Percentiles rank a stretch among this genome's conserved stretches.
phyloP scores from a whole-genome alignment of 805 yeast species.

The Suhomyces sp. region DNA sequence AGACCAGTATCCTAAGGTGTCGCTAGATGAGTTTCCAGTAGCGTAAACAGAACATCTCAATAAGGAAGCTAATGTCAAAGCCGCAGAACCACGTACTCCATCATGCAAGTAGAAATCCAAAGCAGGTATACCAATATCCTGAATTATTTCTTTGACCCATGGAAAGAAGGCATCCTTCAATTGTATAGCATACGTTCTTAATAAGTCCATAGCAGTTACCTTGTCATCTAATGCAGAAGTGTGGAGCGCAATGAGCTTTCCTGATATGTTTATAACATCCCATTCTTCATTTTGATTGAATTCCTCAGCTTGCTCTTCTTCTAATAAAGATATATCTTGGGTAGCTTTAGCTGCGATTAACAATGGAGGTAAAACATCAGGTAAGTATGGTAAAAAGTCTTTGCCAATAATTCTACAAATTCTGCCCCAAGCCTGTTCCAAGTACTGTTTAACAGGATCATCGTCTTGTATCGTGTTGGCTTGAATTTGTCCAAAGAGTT shows the following conservation, averaged over 20 bases:
- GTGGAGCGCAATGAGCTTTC: conserved; percentile 91
- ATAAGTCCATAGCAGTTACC: conserved; percentile 84
- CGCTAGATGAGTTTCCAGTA: conserved; percentile 53
- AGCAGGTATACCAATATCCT: conserved; percentile 81
- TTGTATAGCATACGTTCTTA: conserved; percentile 80
- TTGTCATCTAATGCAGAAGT: conserved; percentile 94
- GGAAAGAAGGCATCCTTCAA: conserved; percentile 80
- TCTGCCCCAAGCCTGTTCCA: conserved; percentile 96
- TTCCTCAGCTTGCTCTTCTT: conserved; percentile 83
- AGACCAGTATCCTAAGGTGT: conserved; percentile 69
- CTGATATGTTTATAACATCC: conserved; percentile 89
- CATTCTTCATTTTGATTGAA: conserved; percentile 84
- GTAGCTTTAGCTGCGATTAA: conserved; percentile 81
- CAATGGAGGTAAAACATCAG: conserved; percentile 86
- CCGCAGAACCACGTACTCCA: conserved; percentile 91
- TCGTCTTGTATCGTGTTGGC: conserved; percentile 57
- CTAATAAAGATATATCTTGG: conserved; percentile 85
- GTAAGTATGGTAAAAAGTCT: conserved; percentile 81
- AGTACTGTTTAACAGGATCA: conserved; percentile 81
- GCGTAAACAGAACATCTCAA: conserved; percentile 60
- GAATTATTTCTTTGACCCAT: conserved; percentile 74
- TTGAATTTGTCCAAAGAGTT: conserved; percentile 71
- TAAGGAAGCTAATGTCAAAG: conserved; percentile 76
- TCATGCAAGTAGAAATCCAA: conserved; percentile 89
- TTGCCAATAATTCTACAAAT: conserved; percentile 81